Evolutionary conservation across 2,329 filamentous ascomycete species (phyloP).

Genomic region (Alternaria infectoria): DNA sequence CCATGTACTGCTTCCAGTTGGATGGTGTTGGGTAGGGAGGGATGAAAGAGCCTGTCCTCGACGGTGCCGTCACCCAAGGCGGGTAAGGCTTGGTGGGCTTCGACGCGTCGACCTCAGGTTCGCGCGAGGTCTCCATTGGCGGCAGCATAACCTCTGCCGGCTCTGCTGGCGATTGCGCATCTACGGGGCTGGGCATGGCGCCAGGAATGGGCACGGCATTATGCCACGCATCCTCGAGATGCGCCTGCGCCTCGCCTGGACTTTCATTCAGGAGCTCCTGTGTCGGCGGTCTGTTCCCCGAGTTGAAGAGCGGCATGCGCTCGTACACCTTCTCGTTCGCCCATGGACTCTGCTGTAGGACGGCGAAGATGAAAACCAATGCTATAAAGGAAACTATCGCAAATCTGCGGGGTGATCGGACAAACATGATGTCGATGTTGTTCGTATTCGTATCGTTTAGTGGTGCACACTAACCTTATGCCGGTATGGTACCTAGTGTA

Average conservation of each 20-base stretch:
- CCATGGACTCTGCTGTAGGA: slow-evolving; percentile 40
- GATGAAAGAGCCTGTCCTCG: slow-evolving; percentile 21
- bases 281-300: slow-evolving; percentile 13
- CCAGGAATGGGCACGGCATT: slow-evolving; percentile 24
- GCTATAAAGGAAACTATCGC: slow-evolving; percentile 44
- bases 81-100: slow-evolving; percentile 18
- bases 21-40: slow-evolving; percentile 23
- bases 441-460: slow-evolving; percentile 30
- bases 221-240: slow-evolving; percentile 32
- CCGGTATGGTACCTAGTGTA: slow-evolving; percentile 15
- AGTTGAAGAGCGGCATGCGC: slow-evolving; percentile 29
- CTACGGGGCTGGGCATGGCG: neutral
- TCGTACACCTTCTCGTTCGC: slow-evolving; percentile 32
- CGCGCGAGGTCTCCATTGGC: slow-evolving; percentile 6
- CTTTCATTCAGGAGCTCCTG: slow-evolving; percentile 16
- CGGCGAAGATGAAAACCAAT: slow-evolving; percentile 40
- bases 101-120: neutral
- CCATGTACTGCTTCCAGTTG: slow-evolving; percentile 47
- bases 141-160: neutral
- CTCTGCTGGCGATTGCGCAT: neutral
- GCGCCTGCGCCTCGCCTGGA: slow-evolving; percentile 16
- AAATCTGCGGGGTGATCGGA: slow-evolving; percentile 49
- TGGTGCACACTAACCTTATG: slow-evolving; percentile 23
- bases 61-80: slow-evolving; percentile 34
- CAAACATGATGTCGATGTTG: slow-evolving; percentile 35